Conservation (phyloP, 2,329 filamentous ascomycete species). For the Simplicillium aogashimaense region DNA sequence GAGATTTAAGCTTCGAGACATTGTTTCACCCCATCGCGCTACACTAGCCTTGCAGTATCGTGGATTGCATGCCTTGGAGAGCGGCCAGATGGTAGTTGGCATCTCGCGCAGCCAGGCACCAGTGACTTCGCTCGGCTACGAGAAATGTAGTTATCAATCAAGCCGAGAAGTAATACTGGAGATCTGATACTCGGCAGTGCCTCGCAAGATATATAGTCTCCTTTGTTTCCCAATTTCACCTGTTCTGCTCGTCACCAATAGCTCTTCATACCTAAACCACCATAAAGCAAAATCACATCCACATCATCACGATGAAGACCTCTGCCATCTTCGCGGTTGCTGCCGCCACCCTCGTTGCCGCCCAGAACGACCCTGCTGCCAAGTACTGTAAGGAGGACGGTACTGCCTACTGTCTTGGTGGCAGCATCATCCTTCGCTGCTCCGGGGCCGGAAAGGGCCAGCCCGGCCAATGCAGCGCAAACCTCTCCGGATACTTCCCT, state of each 20-base stretch:
- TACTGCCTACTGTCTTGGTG: conserved; percentile 30
- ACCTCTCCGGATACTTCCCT: conserved; percentile 31
- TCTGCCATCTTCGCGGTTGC: background rate
- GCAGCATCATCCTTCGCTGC: conserved; percentile 37
- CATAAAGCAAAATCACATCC: background rate
- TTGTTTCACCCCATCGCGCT: no score
- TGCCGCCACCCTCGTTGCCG: background rate
- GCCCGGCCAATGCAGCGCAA: conserved; percentile 31
- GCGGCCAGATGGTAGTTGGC: no score
- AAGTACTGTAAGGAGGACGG: conserved; percentile 27
- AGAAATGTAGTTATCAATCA: no score
- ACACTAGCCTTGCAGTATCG: no score
- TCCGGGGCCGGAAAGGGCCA: conserved; percentile 22
- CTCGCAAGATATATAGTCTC: no score
- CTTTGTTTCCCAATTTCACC: no score
- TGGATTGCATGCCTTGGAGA: no score
- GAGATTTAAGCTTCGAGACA: no score
- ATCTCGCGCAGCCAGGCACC: no score
- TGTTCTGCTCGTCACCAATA: background rate
- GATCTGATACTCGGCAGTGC: no score
- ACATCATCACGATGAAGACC: conserved; percentile 2
- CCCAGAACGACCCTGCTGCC: conserved; percentile 3
- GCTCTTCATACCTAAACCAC: background rate
- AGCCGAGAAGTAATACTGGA: no score
- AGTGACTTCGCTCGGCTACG: no score